phyloP scores from a whole-genome alignment of 192 early-diverging fungal genomes.

The Backusella tuberculispora region DNA sequence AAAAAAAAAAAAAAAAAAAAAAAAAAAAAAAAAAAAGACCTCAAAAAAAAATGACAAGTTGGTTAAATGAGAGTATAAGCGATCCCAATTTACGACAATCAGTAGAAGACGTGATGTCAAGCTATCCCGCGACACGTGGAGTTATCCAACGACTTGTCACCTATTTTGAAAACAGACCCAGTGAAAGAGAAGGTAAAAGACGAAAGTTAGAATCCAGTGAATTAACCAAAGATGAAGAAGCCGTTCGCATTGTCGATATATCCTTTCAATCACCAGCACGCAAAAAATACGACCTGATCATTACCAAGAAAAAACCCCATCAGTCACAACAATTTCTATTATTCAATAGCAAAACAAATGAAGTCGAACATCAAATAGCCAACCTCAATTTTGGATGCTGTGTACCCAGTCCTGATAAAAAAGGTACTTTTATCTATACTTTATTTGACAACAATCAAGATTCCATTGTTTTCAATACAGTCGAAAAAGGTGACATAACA shows the following conservation, averaged over 20 bases:
- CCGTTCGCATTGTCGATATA: not conserved
- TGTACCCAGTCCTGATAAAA: conserved; percentile 22
- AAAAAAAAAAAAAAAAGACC: not conserved
- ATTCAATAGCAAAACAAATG: conserved; percentile 1
- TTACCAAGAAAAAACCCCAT: not conserved
- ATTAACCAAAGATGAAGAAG: not conserved
- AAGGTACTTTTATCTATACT: no score
- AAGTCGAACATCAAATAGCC: not conserved
- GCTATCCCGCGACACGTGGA: not conserved
- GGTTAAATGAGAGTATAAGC: conserved; percentile 18
- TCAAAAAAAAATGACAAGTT: conserved; percentile 18
- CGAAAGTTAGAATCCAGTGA: not conserved
- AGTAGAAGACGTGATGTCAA: conserved; percentile 1
- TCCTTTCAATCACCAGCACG: conserved; percentile 19
- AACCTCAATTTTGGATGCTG: not conserved
- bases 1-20: no score
- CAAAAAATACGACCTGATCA: conserved; percentile 7
- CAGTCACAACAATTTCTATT: not conserved
- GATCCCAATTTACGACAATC: conserved; percentile 19
- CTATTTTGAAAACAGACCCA: not conserved
- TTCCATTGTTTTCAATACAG: not conserved
- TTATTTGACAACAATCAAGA: not conserved
- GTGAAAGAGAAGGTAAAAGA: not conserved
- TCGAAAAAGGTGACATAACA: not conserved
- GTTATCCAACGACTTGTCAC: conserved; percentile 9